Conservation (phyloP, 2,329 filamentous ascomycete species). For the Microascus cirrosus region DNA sequence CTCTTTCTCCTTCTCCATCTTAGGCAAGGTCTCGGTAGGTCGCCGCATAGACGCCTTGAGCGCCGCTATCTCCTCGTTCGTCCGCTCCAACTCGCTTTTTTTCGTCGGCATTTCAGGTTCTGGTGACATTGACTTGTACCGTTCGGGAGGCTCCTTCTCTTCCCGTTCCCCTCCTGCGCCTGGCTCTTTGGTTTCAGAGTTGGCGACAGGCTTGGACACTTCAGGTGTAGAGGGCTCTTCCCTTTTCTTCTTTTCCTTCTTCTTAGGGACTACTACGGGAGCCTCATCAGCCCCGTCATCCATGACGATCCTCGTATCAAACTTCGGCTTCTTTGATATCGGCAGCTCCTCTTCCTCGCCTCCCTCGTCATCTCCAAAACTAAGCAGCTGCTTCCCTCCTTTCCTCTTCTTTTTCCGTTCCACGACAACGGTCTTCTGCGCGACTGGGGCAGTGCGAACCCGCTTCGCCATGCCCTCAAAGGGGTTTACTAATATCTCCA, state of each 20-base stretch:
- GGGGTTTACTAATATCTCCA: slow-evolving; percentile 71
- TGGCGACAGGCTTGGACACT: slow-evolving; percentile 7
- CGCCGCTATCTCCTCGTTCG: slow-evolving; percentile 71
- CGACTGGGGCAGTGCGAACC: slow-evolving; percentile 16
- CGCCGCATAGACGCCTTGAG: slow-evolving; percentile 75
- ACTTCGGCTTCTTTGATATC: slow-evolving; percentile 60
- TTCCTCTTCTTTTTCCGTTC: slow-evolving; percentile 55
- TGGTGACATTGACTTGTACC: slow-evolving; percentile 4
- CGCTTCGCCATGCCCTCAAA: slow-evolving; percentile 73
- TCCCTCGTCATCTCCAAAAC: slow-evolving; percentile 64
- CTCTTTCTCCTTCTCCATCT: slow-evolving; percentile 43
- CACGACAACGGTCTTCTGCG: slow-evolving; percentile 18
- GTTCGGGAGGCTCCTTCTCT: slow-evolving; percentile 3
- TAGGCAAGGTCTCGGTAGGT: slow-evolving; percentile 31
- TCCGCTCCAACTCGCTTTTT: slow-evolving; percentile 51
- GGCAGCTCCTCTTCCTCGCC: slow-evolving; percentile 31
- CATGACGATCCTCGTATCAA: slow-evolving; percentile 64
- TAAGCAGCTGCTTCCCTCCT: slow-evolving; percentile 63
- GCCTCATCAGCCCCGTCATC: slow-evolving; percentile 28
- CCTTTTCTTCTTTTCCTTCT: slow-evolving; percentile 14
- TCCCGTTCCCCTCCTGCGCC: not conserved
- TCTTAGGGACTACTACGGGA: slow-evolving; percentile 16
- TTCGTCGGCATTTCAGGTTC: slow-evolving; percentile 12
- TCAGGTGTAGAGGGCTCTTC: slow-evolving; percentile 13
- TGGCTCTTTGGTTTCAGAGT: slow-evolving; percentile 1